Base-by-base conservation (phyloP, 768 basidiomycete genomes). In the Suillus subluteus region DNA sequence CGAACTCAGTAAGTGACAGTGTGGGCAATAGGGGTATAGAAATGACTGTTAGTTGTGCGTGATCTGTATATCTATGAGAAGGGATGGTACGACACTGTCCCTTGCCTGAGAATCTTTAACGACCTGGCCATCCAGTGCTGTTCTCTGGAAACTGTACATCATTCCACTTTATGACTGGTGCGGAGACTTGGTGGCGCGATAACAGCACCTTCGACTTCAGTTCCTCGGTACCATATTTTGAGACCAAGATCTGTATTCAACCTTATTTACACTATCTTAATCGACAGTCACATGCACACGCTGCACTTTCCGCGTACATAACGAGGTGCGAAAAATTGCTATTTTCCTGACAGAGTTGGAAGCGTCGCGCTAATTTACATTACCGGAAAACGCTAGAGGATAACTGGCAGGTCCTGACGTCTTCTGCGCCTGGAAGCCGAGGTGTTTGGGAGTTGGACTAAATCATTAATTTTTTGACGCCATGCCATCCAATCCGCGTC, bases 101-200 rank as follows among this genome's bases (percentile, higher is more conserved):
- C 58, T 66, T 62, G 72, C 73, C 66, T 74, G 73, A 70, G 76
- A 78, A 78, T 67, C 11, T 1, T 32, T 43, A 32, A 32, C 32
- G 32, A 32, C 32, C 32, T 35, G 35, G 23, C 12, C 13, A 54
- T 55, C 30, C 23, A 55, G 46, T 69, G 52, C 64, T 67, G 65
- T 66, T 43, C 54, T 35, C 62, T 21, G 68, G 50, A 13, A 52
- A 52, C 56, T 62, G 69, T 52, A n/a, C n/a, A n/a, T 2, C 54
- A 64, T 64, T 54, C 55, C 62, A 66, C 40, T 52, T 62, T 37
- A 15, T 58, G 35, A 63, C 35, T 35, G 35, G 64, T 50, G 67
- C 61, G 58, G 62, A 62, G 41, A 40, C 58, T 48, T 30, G 54
- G 58, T 56, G 54, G 32, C 37, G 59, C 18, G 5, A 5, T 35